Evolutionary conservation across 257 asterid genomes (phyloP), one percentile per base, ranked within the genome.

Genomic region (Plantago ovata): DNA sequence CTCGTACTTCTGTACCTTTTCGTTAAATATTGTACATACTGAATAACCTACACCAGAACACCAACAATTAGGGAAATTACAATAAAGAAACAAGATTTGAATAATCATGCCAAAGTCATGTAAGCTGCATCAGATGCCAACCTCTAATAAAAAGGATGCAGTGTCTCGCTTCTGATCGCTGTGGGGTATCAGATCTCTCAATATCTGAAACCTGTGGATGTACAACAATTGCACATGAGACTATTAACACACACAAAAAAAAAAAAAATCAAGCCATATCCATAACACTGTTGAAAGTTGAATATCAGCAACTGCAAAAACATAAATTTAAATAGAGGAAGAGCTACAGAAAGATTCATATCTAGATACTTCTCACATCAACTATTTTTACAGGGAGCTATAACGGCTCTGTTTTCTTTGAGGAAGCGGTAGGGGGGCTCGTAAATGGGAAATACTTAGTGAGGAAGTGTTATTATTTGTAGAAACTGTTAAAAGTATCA

Each of bases 141-240:
- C 98, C 98, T 90, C 98, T 57, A 76, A 69, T 59, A 90, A 75
- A 65, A 90, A 87, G 5, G 98, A 90, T 6, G 98, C 96, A 12
- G 96, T 90, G 68, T 90, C 96, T 66, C 98, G 74, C 80, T 87
- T 90, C 69, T 87, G 96, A 68, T 90, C 95, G 18, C 89, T 72
- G 58, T 84, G 57, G 13, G 98, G 98, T 69, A 90, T 84, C 77
- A 90, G 73, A 60, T 81, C 94, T 79, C 98, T 87, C 85, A 90
- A 70, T 50, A 81, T 75, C 73, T 83, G 96, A 81, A 80, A 90
- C 67, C 98, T 90, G 83, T 63, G 9, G 59, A 44, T 50, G 61
- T 36, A 51, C 50, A 58, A 70, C 39, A 42, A 53, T n/a, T n/a
- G n/a, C n/a, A n/a, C n/a, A n/a, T n/a, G n/a, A n/a, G n/a, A n/a